Percentiles rank a stretch among this genome's conserved stretches.
Conservation (phyloP, 208 protist genomes). For the Acanthamoeba healyi region DNA sequence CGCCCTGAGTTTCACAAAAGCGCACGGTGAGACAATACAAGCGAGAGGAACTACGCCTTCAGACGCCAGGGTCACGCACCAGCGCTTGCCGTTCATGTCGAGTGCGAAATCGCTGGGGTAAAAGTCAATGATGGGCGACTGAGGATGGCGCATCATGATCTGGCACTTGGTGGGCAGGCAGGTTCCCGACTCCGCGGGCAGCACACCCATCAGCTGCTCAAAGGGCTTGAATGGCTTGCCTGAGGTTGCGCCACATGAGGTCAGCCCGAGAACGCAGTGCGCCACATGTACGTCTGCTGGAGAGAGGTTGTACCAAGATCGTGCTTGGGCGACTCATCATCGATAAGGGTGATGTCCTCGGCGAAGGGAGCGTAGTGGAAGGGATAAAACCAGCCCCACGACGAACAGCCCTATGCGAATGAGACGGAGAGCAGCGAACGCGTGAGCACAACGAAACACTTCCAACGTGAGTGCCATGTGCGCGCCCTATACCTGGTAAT, state of each 20-base stretch:
- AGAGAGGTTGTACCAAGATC: conserved; percentile 37
- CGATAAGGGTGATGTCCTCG: conserved; percentile 83
- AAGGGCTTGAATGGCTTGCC: conserved; percentile 96
- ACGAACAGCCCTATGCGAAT: conserved; percentile 72
- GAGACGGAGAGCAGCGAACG: neutral
- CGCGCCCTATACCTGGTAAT: conserved; percentile 95
- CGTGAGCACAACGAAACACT: neutral
- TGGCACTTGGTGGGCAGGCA: conserved; percentile 46
- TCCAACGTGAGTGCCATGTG: neutral
- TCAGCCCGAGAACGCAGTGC: conserved; percentile 82
- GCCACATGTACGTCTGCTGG: neutral
- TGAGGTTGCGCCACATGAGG: conserved; percentile 84
- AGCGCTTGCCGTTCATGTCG: conserved; percentile 97
- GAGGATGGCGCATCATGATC: conserved; percentile 48
- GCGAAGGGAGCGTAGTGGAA: conserved; percentile 99
- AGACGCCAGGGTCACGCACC: conserved; percentile 87
- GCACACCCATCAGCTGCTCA: conserved; percentile 98
- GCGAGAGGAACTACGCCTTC: neutral
- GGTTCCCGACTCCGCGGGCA: conserved; percentile 90
- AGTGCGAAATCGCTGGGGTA: conserved; percentile 98
- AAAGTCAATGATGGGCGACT: conserved; percentile 90
- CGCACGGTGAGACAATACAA: no score
- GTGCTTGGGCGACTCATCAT: neutral
- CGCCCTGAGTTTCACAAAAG: neutral
- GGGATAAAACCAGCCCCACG: conserved; percentile 98